Base-by-base conservation (phyloP, 2,329 filamentous ascomycete genomes). In the Clarireedia hainanense region DNA sequence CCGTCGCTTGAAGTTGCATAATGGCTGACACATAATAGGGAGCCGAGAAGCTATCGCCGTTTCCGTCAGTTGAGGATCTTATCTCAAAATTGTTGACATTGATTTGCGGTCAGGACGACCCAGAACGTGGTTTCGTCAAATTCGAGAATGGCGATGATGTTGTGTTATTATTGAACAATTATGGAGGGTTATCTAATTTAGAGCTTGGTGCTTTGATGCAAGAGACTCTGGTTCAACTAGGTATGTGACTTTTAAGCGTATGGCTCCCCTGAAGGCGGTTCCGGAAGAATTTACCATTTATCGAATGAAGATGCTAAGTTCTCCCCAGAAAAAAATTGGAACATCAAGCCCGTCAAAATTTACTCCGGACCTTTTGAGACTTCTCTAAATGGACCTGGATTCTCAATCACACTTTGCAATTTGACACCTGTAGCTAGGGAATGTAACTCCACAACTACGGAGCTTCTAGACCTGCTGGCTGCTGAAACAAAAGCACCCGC, bases 91-190 rank as follows among this genome's bases (percentile, higher is more conserved):
- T 42, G 15, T 9, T 42, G 15, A 42, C 10, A 3, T 15, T 42
- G 6, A 17, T 42, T 78, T 77, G 45, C 67, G 75, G 78, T 54
- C 70, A 73, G 5, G 68, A 66, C 24, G 76, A 80, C 62, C 62
- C 68, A 1, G 76, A 80, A 54, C 70, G 76, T 56, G 74, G 72
- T 4, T 80, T 77, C 60, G 74, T 79, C 12, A 66, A 72, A 2
- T 78, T 78, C 63, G 69, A 70, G 12, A 62, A 72, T 3, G 64
- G 67, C 2, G 76, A 78, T 58, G 72, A 76, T 68, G 74, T 72
- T 0, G 73, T 79, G 1, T 69, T 83, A 23, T 69, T 83, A 23
- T 71, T 83, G 57, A 83, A 77, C 72, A 83, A 83, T 69, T 81
- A 80, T 64, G 80, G 80, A 47, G 80, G 79, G 60, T 74, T 83